These are phyloP conservation scores for Reutealis trisperma DNA, from an alignment of 345 rosid genomes.

Conservation along the genomic window DNA sequence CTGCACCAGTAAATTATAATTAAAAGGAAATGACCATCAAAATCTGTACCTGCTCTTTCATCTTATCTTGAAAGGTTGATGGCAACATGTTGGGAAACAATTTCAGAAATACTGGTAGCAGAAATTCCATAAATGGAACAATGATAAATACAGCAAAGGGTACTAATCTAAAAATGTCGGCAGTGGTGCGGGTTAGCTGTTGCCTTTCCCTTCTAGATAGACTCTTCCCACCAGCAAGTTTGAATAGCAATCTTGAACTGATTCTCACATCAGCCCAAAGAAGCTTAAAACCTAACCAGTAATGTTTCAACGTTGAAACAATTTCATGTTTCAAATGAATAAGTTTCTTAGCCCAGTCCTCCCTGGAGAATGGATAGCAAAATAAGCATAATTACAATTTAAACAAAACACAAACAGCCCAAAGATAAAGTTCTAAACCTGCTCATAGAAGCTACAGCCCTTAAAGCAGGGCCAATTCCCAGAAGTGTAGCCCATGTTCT, in stretches of 20 bases:
- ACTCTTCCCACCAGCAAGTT: slow-evolving; percentile 85
- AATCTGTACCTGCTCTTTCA: slow-evolving; percentile 87
- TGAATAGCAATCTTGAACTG: slow-evolving; percentile 77
- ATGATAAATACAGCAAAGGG: slow-evolving; percentile 73
- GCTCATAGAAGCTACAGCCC: slow-evolving; percentile 94
- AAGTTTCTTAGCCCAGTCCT: slow-evolving; percentile 89
- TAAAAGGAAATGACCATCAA: not conserved
- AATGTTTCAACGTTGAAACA: slow-evolving; percentile 81
- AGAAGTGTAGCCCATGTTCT: slow-evolving; percentile 59
- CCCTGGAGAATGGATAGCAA: slow-evolving; percentile 45
- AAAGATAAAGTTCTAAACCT: slow-evolving; percentile 50
- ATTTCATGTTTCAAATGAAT: slow-evolving; percentile 86
- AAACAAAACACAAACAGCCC: not conserved
- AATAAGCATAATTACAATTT: slow-evolving; percentile 11
- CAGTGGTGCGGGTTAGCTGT: slow-evolving; percentile 87
- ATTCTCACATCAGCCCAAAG: slow-evolving; percentile 92
- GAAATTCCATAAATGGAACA: slow-evolving; percentile 97
- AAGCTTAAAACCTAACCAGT: slow-evolving; percentile 89
- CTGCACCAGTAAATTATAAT: not conserved
- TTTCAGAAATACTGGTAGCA: slow-evolving; percentile 86
- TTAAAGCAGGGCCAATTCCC: slow-evolving; percentile 89
- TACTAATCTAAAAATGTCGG: slow-evolving; percentile 86
- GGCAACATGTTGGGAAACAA: slow-evolving; percentile 96
- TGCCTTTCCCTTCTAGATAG: slow-evolving; percentile 93
- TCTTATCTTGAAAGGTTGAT: slow-evolving; percentile 96